Percentiles rank a stretch among this genome's conserved stretches.
Conservation (phyloP, 176 grass and related monocot species). For the Ensete glaucum region DNA sequence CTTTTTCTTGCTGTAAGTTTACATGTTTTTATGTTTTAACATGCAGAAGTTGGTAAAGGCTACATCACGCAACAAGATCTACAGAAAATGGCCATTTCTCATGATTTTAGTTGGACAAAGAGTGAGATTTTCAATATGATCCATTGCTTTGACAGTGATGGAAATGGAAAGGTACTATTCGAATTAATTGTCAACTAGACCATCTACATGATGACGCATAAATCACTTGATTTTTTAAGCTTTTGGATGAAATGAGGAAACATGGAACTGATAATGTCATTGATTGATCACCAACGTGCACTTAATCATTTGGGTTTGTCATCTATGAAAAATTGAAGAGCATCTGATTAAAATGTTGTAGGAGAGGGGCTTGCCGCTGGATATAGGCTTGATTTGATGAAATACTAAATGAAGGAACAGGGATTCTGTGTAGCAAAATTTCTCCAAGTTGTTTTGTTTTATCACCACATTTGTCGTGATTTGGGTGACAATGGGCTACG, state of each 20-base stretch:
- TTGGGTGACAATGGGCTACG: too few species aligned
- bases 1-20: constrained; percentile 17
- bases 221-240: background rate
- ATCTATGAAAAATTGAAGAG: background rate
- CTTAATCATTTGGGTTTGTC: background rate
- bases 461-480: too few species aligned
- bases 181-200: background rate
- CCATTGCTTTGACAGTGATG: constrained; percentile 61
- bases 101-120: constrained; percentile 89
- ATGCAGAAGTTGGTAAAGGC: constrained; percentile 74
- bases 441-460: too few species aligned
- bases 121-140: constrained; percentile 77
- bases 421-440: too few species aligned
- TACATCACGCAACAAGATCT: constrained; percentile 69
- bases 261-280: background rate
- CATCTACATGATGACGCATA: background rate
- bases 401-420: too few species aligned
- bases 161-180: constrained; percentile 63
- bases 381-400: too few species aligned
- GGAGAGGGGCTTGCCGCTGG: too few species aligned
- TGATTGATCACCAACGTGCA: background rate
- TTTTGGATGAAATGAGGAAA: background rate
- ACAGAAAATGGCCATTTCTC: constrained; percentile 59
- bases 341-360: background rate
- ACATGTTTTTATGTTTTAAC: constrained; percentile 19